Base-by-base conservation (phyloP, 306 rosid genomes). In the Spatholobus suberectus region DNA sequence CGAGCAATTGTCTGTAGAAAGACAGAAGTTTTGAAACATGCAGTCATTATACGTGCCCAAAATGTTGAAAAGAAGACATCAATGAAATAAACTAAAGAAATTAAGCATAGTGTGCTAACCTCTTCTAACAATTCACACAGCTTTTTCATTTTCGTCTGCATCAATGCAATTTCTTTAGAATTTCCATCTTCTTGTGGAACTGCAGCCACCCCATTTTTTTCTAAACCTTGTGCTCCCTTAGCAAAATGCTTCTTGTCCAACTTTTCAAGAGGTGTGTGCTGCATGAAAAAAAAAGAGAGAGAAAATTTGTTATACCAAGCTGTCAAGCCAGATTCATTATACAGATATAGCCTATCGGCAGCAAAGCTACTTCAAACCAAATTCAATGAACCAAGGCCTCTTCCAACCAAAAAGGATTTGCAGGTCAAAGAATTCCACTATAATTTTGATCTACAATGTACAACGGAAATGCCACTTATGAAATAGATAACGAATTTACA, bases 171-270 rank as follows among this genome's bases (percentile, higher is more conserved):
- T 84, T 96, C 96, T 90, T 89, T 95, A 73, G 84, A 81, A 87
- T 83, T 92, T 78, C 79, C 90, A 27, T 79, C 87, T 73, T 75
- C 84, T 54, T 88, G 89, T 52, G 87, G 84, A 70, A 79, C 91
- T 61, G 78, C 87, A 71, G 87, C 85, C 72, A 76, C 84, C 84
- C 94, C 89, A 57, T 89, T 92, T 70, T 86, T 89, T 58, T 80
- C 86, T 73, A 80, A 76, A 46, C 83, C 84, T n/a, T 82, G 92
- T 7, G 91, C 80, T 51, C 90, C 94, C 87, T 91, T 96, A 5
- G 91, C 94, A 85, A 93, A 92, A 84, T 96, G 97, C 81, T 96
- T 96, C 87, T 76, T 94, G 69, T 96, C 96, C 91, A 96, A 83
- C 89, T 86, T 91, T 72, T 93, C 97, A 77, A 93, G 92, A 65